Percentiles rank a stretch among this genome's conserved stretches.
Evolutionary conservation across 2,329 filamentous ascomycete genomes (phyloP).

Genomic region (Lecanicillium sp.): DNA sequence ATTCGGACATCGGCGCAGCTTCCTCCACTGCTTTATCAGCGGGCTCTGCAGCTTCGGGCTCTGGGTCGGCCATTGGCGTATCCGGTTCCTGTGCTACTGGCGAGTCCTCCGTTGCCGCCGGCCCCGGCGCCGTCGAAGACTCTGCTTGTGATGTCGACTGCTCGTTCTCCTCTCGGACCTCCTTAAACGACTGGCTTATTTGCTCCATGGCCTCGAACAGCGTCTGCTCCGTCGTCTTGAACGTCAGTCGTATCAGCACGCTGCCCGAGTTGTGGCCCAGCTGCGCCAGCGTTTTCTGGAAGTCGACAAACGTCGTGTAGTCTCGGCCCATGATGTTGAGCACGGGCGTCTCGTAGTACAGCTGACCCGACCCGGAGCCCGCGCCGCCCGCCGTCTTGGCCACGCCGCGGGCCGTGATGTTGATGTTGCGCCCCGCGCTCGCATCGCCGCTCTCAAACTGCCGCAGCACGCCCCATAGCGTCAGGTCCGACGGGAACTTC

Average conservation of each 20-base stretch:
- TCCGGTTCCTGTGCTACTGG: neutral
- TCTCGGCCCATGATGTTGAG: slow-evolving; percentile 79
- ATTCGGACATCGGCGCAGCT: neutral
- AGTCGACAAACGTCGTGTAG: slow-evolving; percentile 66
- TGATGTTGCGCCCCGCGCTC: slow-evolving; percentile 56
- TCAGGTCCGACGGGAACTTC: slow-evolving; percentile 83
- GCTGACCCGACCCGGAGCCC: slow-evolving; percentile 59
- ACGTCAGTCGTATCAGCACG: slow-evolving; percentile 70
- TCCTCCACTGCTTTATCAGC: neutral
- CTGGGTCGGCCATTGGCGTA: neutral
- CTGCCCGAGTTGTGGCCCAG: slow-evolving; percentile 82
- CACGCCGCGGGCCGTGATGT: slow-evolving; percentile 79
- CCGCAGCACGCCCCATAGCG: slow-evolving; percentile 82
- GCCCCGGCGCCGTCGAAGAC: slow-evolving; percentile 12
- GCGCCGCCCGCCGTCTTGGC: slow-evolving; percentile 52
- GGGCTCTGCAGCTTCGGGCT: neutral
- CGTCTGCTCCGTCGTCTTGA: slow-evolving; percentile 68
- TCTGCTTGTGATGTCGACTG: slow-evolving; percentile 16
- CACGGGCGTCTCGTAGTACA: slow-evolving; percentile 84
- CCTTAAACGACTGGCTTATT: slow-evolving; percentile 69
- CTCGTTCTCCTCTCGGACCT: slow-evolving; percentile 40
- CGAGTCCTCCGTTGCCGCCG: slow-evolving; percentile 12
- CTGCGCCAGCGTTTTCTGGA: slow-evolving; percentile 85
- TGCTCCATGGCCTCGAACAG: slow-evolving; percentile 79
- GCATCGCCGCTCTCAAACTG: slow-evolving; percentile 77